Conservation (phyloP, 2,329 filamentous ascomycete species). For the Whalleya microplaca region DNA sequence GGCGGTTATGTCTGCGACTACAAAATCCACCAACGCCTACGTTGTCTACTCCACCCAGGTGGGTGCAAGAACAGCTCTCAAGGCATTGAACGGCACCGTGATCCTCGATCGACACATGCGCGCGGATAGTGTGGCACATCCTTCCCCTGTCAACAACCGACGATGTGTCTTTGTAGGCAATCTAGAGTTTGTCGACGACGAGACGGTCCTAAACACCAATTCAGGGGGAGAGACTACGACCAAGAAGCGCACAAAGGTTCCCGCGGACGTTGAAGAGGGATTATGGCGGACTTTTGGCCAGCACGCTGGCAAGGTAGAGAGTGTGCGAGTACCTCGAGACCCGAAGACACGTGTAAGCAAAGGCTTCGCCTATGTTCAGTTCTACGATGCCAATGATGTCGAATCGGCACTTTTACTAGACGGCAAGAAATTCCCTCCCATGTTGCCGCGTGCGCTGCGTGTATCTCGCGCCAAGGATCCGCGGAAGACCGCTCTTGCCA, state of each 20-base stretch:
- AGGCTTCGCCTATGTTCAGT: constrained; percentile 97
- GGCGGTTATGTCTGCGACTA: constrained; percentile 87
- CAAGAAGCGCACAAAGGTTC: constrained; percentile 74
- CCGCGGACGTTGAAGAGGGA: constrained; percentile 89
- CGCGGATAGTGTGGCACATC: constrained; percentile 89
- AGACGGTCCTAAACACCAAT: constrained; percentile 69
- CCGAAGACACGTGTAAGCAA: constrained; percentile 91
- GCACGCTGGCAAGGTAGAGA: constrained; percentile 80
- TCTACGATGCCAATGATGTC: constrained; percentile 84
- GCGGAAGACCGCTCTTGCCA: constrained; percentile 59
- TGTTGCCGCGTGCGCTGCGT: constrained; percentile 86
- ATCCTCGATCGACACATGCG: constrained; percentile 87
- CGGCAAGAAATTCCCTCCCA: constrained; percentile 89
- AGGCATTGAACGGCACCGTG: constrained; percentile 79
- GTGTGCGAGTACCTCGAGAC: constrained; percentile 89
- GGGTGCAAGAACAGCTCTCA: constrained; percentile 76
- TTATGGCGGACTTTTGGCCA: constrained; percentile 81
- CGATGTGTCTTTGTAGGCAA: constrained; percentile 97
- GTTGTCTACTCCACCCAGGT: constrained; percentile 79
- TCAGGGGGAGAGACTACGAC: constrained; percentile 68
- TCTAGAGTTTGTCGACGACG: constrained; percentile 92
- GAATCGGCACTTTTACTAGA: constrained; percentile 88
- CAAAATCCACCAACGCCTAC: constrained; percentile 93
- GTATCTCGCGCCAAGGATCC: constrained; percentile 84
- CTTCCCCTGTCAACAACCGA: constrained; percentile 77